Conservation (phyloP, 2,329 filamentous ascomycete species). For the Camillea tinctor region DNA sequence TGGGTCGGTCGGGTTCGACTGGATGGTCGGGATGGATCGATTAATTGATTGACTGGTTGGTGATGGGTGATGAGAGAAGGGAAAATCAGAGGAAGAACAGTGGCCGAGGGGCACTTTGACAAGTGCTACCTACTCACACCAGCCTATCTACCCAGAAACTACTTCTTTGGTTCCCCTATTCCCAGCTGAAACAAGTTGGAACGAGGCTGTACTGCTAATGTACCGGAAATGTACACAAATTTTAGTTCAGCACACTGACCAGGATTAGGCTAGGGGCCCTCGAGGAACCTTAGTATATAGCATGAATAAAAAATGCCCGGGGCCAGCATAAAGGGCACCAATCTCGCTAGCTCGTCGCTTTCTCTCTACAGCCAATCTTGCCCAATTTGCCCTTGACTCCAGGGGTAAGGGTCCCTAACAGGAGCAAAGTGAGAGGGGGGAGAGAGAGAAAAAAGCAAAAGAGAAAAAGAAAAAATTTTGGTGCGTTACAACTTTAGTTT, state of each 20-base stretch:
- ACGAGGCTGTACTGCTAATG: neutral
- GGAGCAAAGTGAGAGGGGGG: constrained; percentile 3
- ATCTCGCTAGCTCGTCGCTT: constrained; percentile 40
- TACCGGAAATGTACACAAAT: neutral
- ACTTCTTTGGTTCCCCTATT: neutral
- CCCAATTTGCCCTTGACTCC: constrained; percentile 19
- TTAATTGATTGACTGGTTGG: constrained; percentile 20
- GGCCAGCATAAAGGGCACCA: constrained; percentile 33
- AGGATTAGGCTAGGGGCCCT: constrained; percentile 9
- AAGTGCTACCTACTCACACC: neutral
- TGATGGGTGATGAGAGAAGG: constrained; percentile 16
- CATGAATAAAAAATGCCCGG: constrained; percentile 29
- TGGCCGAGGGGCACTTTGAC: neutral
- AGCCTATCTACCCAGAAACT: no score
- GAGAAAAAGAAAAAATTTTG: constrained; percentile 8
- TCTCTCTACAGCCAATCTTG: constrained; percentile 21
- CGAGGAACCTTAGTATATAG: constrained; percentile 11
- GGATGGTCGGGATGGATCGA: constrained; percentile 24
- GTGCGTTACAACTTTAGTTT: constrained; percentile 20
- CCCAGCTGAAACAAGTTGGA: neutral
- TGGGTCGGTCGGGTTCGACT: constrained; percentile 20
- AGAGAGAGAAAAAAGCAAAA: constrained; percentile 6
- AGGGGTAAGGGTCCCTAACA: constrained; percentile 22
- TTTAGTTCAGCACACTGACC: constrained; percentile 17
- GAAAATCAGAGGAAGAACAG: constrained; percentile 11